phyloP scores from a whole-genome alignment of 495 filamentous ascomycete species.

The Aspergillus nanangensis region DNA sequence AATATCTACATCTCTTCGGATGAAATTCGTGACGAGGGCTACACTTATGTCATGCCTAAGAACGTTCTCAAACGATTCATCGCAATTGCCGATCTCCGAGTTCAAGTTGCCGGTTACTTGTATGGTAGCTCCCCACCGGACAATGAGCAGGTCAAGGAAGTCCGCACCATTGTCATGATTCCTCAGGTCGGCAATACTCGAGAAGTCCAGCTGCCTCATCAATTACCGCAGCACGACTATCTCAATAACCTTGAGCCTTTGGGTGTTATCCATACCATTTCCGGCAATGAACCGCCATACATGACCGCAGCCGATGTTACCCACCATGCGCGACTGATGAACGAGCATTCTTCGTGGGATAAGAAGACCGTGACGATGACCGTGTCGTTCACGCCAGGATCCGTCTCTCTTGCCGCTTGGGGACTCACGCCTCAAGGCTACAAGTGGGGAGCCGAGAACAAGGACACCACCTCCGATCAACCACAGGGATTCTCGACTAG shows the following conservation, averaged over 20 bases:
- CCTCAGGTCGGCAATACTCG: conserved; percentile 94
- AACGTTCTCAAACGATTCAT: conserved; percentile 99
- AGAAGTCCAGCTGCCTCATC: conserved; percentile 86
- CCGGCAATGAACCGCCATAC: conserved; percentile 90
- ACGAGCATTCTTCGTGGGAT: conserved; percentile 78
- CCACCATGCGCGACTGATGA: conserved; percentile 84
- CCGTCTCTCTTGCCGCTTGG: conserved; percentile 91
- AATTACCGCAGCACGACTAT: conserved; percentile 89
- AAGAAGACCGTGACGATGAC: conserved; percentile 96
- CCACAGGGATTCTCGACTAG: conserved; percentile 87
- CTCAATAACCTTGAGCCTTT: conserved; percentile 85
- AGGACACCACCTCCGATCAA: conserved; percentile 83
- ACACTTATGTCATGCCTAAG: conserved; percentile 97
- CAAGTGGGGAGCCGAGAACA: conserved; percentile 97
- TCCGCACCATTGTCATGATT: conserved; percentile 93
- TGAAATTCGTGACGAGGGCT: conserved; percentile 77
- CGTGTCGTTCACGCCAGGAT: conserved; percentile 97
- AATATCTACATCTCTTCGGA: conserved; percentile 98
- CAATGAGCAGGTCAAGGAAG: conserved; percentile 95
- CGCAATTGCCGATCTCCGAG: conserved; percentile 92
- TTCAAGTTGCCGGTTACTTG: conserved; percentile 93
- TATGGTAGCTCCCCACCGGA: conserved; percentile 92
- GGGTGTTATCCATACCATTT: conserved; percentile 92
- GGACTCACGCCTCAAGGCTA: conserved; percentile 85
- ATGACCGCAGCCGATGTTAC: conserved; percentile 95